phyloP scores from a whole-genome alignment of 2,329 filamentous ascomycete genomes.

The Talaromyces sp. region DNA sequence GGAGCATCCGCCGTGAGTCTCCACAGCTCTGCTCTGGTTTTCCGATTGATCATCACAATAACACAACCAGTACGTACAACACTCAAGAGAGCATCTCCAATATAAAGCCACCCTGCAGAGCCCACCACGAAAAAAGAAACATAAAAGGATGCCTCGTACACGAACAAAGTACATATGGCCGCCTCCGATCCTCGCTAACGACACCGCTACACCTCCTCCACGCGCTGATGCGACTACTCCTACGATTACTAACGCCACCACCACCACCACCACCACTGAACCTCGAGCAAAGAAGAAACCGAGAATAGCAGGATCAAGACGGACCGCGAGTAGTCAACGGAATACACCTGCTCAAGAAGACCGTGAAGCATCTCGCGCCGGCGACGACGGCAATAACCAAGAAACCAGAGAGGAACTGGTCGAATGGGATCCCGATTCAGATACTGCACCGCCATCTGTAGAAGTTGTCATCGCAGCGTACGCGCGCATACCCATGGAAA shows the following conservation, averaged over 20 bases:
- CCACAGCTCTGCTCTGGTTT: neutral
- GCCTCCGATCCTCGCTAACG: constrained; percentile 3
- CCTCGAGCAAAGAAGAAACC: constrained; percentile 13
- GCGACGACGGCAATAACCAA: neutral
- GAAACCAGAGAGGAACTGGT: neutral
- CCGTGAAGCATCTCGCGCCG: neutral
- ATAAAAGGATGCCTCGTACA: constrained; percentile 13
- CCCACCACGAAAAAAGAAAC: neutral
- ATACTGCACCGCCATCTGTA: neutral
- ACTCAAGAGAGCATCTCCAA: neutral
- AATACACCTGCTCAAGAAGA: neutral
- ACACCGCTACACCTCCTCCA: neutral
- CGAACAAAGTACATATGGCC: constrained; percentile 18
- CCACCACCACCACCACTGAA: constrained; percentile 3
- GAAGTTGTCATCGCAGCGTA: constrained; percentile 2
- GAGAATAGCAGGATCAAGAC: neutral
- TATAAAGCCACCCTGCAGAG: neutral
- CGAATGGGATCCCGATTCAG: constrained; percentile 6
- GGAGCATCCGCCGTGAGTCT: neutral
- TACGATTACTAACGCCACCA: neutral
- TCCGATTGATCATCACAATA: neutral
- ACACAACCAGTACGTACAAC: neutral
- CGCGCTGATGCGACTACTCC: neutral
- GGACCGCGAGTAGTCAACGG: neutral
- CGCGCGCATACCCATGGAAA: constrained; percentile 7